A percentile compares a stretch with the other conserved stretches of the same genome.
These are phyloP conservation scores for Polygonum aviculare DNA, from an alignment of 148 eudicot genomes.

Conservation along the genomic window DNA sequence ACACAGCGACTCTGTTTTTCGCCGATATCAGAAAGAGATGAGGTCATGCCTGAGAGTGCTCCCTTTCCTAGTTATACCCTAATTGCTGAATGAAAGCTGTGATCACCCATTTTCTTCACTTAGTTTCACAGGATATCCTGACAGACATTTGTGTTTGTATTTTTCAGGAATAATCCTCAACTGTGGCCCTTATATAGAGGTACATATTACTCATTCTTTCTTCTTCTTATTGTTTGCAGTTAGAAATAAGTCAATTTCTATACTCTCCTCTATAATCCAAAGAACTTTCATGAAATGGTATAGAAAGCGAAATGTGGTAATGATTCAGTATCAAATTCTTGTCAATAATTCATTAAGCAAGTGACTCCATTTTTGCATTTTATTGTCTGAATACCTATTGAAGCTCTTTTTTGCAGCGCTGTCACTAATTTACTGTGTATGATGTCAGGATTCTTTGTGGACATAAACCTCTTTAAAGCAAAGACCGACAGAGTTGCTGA, in stretches of 20 bases:
- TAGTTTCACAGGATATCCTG: conserved; percentile 6
- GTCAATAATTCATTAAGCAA: not conserved
- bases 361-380: not conserved
- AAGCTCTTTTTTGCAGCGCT: not conserved
- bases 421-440: conserved; percentile 11
- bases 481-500: conserved; percentile 36
- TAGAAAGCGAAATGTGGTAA: not conserved
- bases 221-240: no score
- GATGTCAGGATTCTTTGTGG: conserved; percentile 83
- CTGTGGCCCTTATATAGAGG: conserved; percentile 98
- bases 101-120: conserved; percentile 9
- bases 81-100: not conserved
- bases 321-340: not conserved
- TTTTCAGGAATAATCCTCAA: conserved; percentile 64
- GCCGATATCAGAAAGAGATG: conserved; percentile 92
- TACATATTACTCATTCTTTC: conserved; percentile 15
- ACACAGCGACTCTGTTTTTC: conserved; percentile 66
- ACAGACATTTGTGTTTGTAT: conserved; percentile 14
- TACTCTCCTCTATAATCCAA: not conserved
- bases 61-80: not conserved
- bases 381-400: not conserved
- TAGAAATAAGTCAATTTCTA: not conserved
- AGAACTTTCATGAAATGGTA: not conserved
- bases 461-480: conserved; percentile 68
- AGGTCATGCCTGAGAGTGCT: conserved; percentile 33